phyloP scores from a whole-genome alignment of 2,329 filamentous ascomycete genomes.

The Lithohypha guttulata region DNA sequence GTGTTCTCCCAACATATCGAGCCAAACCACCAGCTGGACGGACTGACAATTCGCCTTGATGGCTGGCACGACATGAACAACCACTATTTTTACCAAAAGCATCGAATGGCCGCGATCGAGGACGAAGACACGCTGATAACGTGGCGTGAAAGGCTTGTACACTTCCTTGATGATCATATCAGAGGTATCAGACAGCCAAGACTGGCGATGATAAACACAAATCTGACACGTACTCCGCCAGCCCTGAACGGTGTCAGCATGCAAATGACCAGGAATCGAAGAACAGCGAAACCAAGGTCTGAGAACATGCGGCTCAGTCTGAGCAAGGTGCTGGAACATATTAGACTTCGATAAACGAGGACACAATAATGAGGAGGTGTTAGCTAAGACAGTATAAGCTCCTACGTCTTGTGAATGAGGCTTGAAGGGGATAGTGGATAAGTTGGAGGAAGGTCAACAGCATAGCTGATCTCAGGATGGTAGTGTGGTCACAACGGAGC shows the following conservation, averaged over 20 bases:
- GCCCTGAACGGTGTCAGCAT: not conserved
- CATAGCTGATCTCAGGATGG: no score
- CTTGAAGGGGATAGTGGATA: no score
- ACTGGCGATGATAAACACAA: not conserved
- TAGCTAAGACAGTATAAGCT: no score
- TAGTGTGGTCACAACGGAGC: no score
- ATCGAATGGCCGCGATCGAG: not conserved
- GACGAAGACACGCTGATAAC: not conserved
- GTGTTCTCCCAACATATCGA: constrained; percentile 10
- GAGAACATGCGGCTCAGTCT: not conserved
- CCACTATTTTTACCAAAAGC: not conserved
- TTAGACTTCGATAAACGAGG: no score
- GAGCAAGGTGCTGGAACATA: no score
- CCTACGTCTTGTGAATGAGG: no score
- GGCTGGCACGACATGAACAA: constrained; percentile 5
- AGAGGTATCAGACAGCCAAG: not conserved
- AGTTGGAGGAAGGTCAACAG: no score
- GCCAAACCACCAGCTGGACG: constrained; percentile 9
- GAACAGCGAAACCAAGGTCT: not conserved
- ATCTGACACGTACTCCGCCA: not conserved
- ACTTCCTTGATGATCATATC: constrained; percentile 5
- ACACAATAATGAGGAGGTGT: no score
- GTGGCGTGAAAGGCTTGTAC: not conserved
- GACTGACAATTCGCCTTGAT: constrained; percentile 8
- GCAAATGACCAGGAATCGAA: not conserved